Base-by-base conservation (phyloP, 164 flowering plant genomes). In the Vitis cinerea region DNA sequence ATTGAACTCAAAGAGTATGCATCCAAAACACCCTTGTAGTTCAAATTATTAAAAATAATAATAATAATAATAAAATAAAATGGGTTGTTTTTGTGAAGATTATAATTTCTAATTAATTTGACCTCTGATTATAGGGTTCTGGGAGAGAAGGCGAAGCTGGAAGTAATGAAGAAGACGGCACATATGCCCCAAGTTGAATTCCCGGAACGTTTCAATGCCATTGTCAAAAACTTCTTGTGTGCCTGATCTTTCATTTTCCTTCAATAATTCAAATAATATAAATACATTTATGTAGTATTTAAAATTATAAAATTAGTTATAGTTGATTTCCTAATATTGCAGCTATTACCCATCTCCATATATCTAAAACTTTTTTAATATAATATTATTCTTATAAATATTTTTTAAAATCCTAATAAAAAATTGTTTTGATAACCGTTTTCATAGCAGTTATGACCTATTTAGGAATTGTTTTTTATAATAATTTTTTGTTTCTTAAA, bases 171-270 rank as follows among this genome's bases (percentile, higher is more conserved):
- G 76, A 80, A 87, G 19, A 62, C 92, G 2, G 73, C 91, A 0
- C 97, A 92, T 67, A 71, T 82, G 23, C 97, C 97, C 6, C 97
- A 92, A 67, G 30, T 79, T n/a, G 97, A 90, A 69, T 17, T 74
- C 23, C 71, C 88, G 1, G 64, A 16, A 14, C 44, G 61, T 23
- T 89, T 90, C 83, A 90, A 90, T 71, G 54, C 68, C 27, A 77
- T 83, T 13, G 74, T 87, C 64, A 67, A 72, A 44, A 53, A 65
- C 65, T 85, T 78, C 76, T 75, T 79, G 17, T 31, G 67, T 53
- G 78, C 44, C 44, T 31, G 23, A 5, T 71, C 74, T 3, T 60
- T 63, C 65, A 3, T 64, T 30, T 56, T 74, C n/a, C 23, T 61
- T 61, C 27, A 1, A 23, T 23, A 1, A 23, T 23, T 23, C 27